Base-by-base conservation (phyloP, 352 stramenopile species). In the Elongisporangium senticosum region DNA sequence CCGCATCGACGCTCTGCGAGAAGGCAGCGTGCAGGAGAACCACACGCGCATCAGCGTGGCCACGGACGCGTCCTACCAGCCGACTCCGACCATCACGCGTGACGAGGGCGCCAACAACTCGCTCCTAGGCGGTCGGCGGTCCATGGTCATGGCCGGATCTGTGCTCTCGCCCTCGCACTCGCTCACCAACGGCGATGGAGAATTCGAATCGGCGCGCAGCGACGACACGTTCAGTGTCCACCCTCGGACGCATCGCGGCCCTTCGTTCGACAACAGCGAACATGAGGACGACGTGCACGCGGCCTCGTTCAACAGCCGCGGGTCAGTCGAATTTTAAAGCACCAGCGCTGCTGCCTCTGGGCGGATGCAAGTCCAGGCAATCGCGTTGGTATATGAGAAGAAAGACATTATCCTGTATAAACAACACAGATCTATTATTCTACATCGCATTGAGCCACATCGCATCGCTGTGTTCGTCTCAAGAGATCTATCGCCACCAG, bases 271-370 rank as follows among this genome's bases (percentile, higher is more conserved):
- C 43, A 71, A 89, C 54, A 59, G 68, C 0, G 68, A 79, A 21
- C 39, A 22, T 33, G 13, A 49, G 59, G 24, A 53, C 53, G 51
- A 65, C 61, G 13, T 49, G 37, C 21, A 52, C 50, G n/a, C 63
- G 63, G 39, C 51, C 4, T 67, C 64, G 13, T 52, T 66, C 43
- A 65, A 61, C 33, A 74, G 68, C 51, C 72, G 70, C 28, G 74
- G 62, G 21, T 87, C 77, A 7, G 73, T 87, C 39, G 77, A 87
- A 63, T 87, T 86, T 72, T 87, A 67, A 82, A 63, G 33, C n/a
- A 47, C 22, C 15, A n/a, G 15, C 7, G 37, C 19, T 51, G 23
- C 23, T 53, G 49, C 20, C 19, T 17, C 19, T 14, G 22, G 20
- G 13, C 19, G 22, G 49, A 55, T 54, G 51, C 10, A 62, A 63